Conservation (phyloP, 805 yeast species). For the Myxozyma kluyveri region DNA sequence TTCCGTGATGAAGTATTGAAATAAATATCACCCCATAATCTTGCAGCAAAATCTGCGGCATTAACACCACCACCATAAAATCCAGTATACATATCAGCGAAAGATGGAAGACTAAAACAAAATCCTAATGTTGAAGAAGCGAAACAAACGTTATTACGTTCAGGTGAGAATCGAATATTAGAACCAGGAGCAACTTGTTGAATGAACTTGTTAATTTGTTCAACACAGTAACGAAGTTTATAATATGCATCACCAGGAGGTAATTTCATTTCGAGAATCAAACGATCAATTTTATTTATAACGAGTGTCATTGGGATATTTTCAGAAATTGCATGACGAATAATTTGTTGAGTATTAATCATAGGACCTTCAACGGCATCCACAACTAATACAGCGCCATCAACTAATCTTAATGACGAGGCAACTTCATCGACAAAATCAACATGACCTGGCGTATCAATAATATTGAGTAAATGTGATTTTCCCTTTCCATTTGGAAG, state of each 20-base stretch:
- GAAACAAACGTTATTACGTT: conserved; percentile 65
- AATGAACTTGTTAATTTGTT: conserved; percentile 60
- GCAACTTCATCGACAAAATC: conserved; percentile 76
- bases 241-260: conserved; percentile 72
- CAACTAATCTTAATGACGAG: conserved; percentile 56
- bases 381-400: conserved; percentile 66
- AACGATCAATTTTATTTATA: conserved; percentile 78
- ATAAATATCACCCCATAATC: conserved; percentile 77
- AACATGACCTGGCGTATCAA: conserved; percentile 92
- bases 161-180: conserved; percentile 52
- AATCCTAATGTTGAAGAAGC: conserved; percentile 63
- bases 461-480: conserved; percentile 58
- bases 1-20: conserved; percentile 46
- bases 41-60: conserved; percentile 46
- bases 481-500: conserved; percentile 52
- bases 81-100: conserved; percentile 51
- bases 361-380: conserved; percentile 84
- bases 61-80: conserved; percentile 37
- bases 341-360: conserved; percentile 47
- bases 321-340: conserved; percentile 52
- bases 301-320: conserved; percentile 57
- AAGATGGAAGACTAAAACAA: conserved; percentile 65
- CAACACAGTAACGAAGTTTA: conserved; percentile 61
- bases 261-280: conserved; percentile 73
- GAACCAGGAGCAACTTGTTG: conserved; percentile 10